phyloP scores from a whole-genome alignment of 1,139 yeast species.

The Sugiyamaella grinbergsii region DNA sequence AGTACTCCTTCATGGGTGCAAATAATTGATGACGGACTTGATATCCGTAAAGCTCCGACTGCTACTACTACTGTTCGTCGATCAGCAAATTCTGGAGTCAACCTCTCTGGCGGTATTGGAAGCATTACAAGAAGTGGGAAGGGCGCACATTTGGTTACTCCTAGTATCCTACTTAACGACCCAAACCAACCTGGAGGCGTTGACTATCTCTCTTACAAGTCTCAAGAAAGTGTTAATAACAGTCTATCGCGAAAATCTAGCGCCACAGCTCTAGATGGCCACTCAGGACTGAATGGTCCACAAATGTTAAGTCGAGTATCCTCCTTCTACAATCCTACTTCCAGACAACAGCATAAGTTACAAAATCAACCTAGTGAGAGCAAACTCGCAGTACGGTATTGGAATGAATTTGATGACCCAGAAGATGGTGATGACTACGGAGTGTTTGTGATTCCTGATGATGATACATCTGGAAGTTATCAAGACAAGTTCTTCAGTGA shows the following conservation, averaged over 20 bases:
- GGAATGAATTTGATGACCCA: conserved; percentile 75
- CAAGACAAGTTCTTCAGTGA: conserved; percentile 39
- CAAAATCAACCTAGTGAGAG: conserved; percentile 16
- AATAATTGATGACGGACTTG: conserved; percentile 39
- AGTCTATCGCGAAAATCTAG: conserved; percentile 9
- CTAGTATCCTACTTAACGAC: conserved; percentile 30
- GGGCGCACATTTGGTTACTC: conserved; percentile 15
- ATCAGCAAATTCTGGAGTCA: conserved; percentile 10
- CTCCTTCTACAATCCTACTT: conserved; percentile 21
- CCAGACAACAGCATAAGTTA: conserved; percentile 16
- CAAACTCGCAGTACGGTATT: conserved; percentile 52
- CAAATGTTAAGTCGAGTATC: conserved; percentile 20
- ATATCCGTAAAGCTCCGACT: conserved; percentile 40
- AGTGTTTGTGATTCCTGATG: conserved; percentile 42
- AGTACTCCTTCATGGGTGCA: conserved; percentile 42
- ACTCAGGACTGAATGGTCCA: conserved; percentile 11
- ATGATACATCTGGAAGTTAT: conserved; percentile 18
- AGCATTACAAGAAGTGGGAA: conserved; percentile 4
- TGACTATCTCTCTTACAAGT: conserved; percentile 13
- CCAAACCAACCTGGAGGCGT: not conserved
- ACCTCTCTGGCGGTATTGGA: conserved; percentile 7
- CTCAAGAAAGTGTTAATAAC: not conserved
- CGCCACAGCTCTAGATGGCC: conserved; percentile 8
- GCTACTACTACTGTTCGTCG: conserved; percentile 5
- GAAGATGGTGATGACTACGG: conserved; percentile 49